These are phyloP conservation scores for Penicillium fuscoglaucum DNA, from an alignment of 2,329 filamentous ascomycete genomes.

Conservation along the genomic window DNA sequence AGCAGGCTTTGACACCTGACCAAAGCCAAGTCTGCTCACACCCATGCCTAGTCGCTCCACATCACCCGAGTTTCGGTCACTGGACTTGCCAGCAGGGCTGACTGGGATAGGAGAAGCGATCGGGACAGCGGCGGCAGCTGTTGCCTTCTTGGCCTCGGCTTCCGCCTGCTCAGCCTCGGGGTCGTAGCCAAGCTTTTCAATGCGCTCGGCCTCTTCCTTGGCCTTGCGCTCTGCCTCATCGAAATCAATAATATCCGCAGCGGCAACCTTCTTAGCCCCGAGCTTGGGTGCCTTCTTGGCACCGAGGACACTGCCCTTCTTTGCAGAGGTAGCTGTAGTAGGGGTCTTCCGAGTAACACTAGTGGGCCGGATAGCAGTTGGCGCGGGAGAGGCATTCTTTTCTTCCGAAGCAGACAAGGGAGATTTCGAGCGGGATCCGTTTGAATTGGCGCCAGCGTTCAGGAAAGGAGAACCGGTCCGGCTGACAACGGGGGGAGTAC, in stretches of 20 bases:
- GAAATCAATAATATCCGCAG: conserved; percentile 80
- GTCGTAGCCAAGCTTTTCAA: conserved; percentile 93
- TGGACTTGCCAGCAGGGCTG: conserved; percentile 58
- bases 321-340: conserved; percentile 61
- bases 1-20: conserved; percentile 64
- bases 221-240: conserved; percentile 97
- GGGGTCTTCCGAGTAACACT: conserved; percentile 78
- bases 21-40: conserved; percentile 80
- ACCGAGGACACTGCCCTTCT: conserved; percentile 82
- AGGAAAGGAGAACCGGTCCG: conserved; percentile 90
- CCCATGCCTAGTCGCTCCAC: conserved; percentile 90
- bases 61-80: conserved; percentile 66
- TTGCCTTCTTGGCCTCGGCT: conserved; percentile 32
- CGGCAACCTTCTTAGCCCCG: conserved; percentile 85
- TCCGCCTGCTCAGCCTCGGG: conserved; percentile 75
- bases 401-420: conserved; percentile 65
- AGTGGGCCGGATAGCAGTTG: conserved; percentile 69
- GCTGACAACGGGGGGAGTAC: conserved; percentile 77
- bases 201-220: conserved; percentile 93
- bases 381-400: conserved; percentile 54
- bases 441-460: conserved; percentile 66
- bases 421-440: conserved; percentile 76
- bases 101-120: conserved; percentile 76
- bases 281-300: conserved; percentile 81
- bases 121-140: conserved; percentile 51